These are phyloP conservation scores for Talaromyces wortmannii DNA, from an alignment of 495 filamentous ascomycete genomes.

Conservation along the genomic window DNA sequence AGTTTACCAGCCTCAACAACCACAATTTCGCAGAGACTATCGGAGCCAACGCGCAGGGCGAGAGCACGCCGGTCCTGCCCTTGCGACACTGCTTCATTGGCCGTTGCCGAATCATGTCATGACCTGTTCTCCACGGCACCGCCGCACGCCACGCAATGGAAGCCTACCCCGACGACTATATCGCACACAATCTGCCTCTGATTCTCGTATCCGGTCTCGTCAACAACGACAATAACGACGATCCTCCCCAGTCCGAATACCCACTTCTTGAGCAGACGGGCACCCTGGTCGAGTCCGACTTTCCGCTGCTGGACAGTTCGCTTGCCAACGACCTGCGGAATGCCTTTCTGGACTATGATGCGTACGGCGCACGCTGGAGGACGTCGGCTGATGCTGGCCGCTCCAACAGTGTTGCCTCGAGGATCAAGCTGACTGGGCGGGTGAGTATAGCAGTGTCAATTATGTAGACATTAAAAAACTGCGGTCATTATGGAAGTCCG, in stretches of 20 bases:
- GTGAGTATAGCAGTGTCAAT: slow-evolving; percentile 43
- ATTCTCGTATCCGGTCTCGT: slow-evolving; percentile 72
- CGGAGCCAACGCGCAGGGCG: too few relatives aligned
- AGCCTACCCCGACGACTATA: slow-evolving; percentile 73
- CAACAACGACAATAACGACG: slow-evolving; percentile 16
- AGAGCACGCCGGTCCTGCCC: too few relatives aligned
- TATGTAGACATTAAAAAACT: not conserved
- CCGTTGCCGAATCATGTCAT: slow-evolving; percentile 24
- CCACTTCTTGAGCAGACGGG: slow-evolving; percentile 52
- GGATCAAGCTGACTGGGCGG: slow-evolving; percentile 66
- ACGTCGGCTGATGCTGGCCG: slow-evolving; percentile 30
- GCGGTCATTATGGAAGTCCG: not conserved
- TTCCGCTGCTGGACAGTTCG: slow-evolving; percentile 56
- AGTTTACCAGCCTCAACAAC: too few relatives aligned
- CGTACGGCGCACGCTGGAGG: slow-evolving; percentile 53
- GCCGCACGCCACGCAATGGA: slow-evolving; percentile 60
- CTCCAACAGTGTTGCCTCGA: slow-evolving; percentile 37
- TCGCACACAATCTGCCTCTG: slow-evolving; percentile 76
- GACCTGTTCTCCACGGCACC: slow-evolving; percentile 16
- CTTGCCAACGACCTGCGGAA: slow-evolving; percentile 59
- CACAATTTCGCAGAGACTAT: too few relatives aligned
- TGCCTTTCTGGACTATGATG: slow-evolving; percentile 62
- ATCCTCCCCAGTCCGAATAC: slow-evolving; percentile 17
- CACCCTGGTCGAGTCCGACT: slow-evolving; percentile 56
- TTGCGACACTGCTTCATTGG: too few relatives aligned